Evolutionary conservation across 2,329 filamentous ascomycete genomes (phyloP).

Genomic region (Arthrinium puccinioides): DNA sequence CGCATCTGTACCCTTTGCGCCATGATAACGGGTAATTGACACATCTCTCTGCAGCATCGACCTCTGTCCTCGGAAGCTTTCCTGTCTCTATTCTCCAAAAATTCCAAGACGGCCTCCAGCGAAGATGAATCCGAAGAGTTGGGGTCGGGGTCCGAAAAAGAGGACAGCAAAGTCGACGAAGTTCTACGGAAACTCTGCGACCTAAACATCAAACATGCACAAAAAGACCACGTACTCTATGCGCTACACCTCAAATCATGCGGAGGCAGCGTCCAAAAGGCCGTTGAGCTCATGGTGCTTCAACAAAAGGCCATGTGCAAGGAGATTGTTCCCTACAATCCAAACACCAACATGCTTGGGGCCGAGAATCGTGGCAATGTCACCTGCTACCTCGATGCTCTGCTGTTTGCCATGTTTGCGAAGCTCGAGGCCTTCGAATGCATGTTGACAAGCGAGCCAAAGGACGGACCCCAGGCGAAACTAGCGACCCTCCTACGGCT

Average conservation of each 20-base stretch:
- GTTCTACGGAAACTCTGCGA: slow-evolving; percentile 25
- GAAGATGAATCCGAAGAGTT: slow-evolving; percentile 34
- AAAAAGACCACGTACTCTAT: slow-evolving; percentile 50
- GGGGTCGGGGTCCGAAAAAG: slow-evolving; percentile 37
- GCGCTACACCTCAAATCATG: slow-evolving; percentile 56
- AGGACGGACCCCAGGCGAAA: slow-evolving; percentile 63
- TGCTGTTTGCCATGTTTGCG: slow-evolving; percentile 94
- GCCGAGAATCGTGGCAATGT: slow-evolving; percentile 80
- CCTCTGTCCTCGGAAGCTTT: slow-evolving; percentile 51
- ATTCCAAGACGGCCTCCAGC: slow-evolving; percentile 47
- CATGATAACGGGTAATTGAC: not conserved
- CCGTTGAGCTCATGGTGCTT: slow-evolving; percentile 68
- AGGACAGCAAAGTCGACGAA: slow-evolving; percentile 30
- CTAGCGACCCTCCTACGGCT: slow-evolving; percentile 73
- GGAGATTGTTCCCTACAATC: slow-evolving; percentile 67
- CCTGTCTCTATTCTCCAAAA: slow-evolving; percentile 56
- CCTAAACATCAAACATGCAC: slow-evolving; percentile 37
- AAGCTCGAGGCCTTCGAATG: slow-evolving; percentile 86
- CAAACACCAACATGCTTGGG: slow-evolving; percentile 66
- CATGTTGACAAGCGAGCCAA: slow-evolving; percentile 75
- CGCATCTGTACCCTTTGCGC: not conserved
- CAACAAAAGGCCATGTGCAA: slow-evolving; percentile 78
- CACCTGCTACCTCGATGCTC: slow-evolving; percentile 89
- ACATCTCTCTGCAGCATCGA: slow-evolving; percentile 31
- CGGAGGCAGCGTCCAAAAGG: slow-evolving; percentile 63